A percentile compares a stretch with the other conserved stretches of the same genome.
These are phyloP conservation scores for Ulmus americana DNA, from an alignment of 331 rosid species.

Conservation along the genomic window DNA sequence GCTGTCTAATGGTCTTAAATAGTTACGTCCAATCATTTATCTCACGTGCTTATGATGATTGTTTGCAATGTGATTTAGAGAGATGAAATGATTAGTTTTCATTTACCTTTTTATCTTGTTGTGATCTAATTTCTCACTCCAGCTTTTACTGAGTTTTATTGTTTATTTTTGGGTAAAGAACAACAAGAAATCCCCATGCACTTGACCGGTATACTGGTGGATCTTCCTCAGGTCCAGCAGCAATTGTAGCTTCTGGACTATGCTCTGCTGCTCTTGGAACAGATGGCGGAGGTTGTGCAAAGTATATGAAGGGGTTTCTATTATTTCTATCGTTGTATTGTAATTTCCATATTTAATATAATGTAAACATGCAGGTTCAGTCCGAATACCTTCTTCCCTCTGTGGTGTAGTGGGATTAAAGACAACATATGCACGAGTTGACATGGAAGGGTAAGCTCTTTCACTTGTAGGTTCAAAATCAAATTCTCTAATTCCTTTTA, in stretches of 20 bases:
- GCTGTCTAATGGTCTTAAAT: too few relatives aligned
- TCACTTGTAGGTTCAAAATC: neutral
- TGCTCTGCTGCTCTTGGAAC: slow-evolving; percentile 96
- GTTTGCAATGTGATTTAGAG: neutral
- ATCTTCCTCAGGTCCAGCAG: slow-evolving; percentile 97
- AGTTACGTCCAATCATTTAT: neutral
- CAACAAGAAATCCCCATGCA: slow-evolving; percentile 93
- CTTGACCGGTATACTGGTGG: slow-evolving; percentile 92
- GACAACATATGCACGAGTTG: slow-evolving; percentile 72
- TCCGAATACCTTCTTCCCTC: slow-evolving; percentile 94
- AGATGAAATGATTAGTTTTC: too few relatives aligned
- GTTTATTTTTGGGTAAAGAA: slow-evolving; percentile 39
- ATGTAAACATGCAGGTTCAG: slow-evolving; percentile 65
- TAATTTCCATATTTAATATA: slow-evolving; percentile 17
- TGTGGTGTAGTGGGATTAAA: slow-evolving; percentile 97
- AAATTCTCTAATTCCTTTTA: neutral
- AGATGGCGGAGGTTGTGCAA: slow-evolving; percentile 87
- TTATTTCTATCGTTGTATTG: slow-evolving; percentile 11
- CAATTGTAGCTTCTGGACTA: slow-evolving; percentile 89
- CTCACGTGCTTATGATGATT: neutral
- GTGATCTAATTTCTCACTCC: slow-evolving; percentile 17
- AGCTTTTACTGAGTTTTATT: neutral
- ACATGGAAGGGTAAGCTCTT: slow-evolving; percentile 67
- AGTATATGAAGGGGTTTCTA: slow-evolving; percentile 17
- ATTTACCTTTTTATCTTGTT: slow-evolving; percentile 16